These are phyloP conservation scores for Cephaloascus albidus DNA, from an alignment of 805 yeast genomes.

Conservation along the genomic window DNA sequence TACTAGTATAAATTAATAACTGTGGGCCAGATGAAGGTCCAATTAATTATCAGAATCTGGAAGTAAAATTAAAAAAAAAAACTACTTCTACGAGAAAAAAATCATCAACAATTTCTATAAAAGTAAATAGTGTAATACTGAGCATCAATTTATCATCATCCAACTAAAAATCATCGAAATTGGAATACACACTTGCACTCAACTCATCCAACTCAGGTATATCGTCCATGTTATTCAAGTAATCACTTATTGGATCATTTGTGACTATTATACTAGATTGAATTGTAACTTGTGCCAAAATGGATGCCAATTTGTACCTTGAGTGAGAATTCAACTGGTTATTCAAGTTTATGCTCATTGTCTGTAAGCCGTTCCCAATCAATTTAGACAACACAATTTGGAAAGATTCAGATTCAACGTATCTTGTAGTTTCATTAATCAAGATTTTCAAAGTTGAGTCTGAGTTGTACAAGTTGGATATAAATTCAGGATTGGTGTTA, in stretches of 20 bases:
- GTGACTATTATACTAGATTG: conserved; percentile 51
- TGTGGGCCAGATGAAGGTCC: too few relatives aligned
- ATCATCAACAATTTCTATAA: too few relatives aligned
- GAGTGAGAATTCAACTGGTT: conserved; percentile 2
- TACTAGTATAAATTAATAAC: too few relatives aligned
- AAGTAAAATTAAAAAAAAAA: too few relatives aligned
- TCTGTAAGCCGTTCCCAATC: conserved; percentile 22
- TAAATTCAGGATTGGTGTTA: conserved; percentile 33
- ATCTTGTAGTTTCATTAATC: conserved; percentile 34
- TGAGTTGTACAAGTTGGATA: conserved; percentile 23
- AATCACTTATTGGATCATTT: conserved; percentile 32
- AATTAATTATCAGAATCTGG: too few relatives aligned
- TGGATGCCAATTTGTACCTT: conserved; percentile 49
- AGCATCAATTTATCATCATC: not conserved
- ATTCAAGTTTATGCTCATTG: conserved; percentile 22
- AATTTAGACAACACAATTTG: conserved; percentile 19
- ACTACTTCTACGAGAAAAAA: too few relatives aligned
- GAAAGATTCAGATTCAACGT: conserved; percentile 7
- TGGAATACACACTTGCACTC: conserved; percentile 85
- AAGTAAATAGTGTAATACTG: not conserved
- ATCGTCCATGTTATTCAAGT: conserved; percentile 35
- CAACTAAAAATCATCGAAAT: conserved; percentile 39
- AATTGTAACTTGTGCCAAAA: conserved; percentile 59
- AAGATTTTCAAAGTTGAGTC: conserved; percentile 28
- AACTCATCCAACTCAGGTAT: conserved; percentile 70